A percentile compares a stretch with the other conserved stretches of the same genome.
Evolutionary conservation across 225 moss, liverwort and hornwort genomes (phyloP).

Genomic region (Ulota crispa): DNA sequence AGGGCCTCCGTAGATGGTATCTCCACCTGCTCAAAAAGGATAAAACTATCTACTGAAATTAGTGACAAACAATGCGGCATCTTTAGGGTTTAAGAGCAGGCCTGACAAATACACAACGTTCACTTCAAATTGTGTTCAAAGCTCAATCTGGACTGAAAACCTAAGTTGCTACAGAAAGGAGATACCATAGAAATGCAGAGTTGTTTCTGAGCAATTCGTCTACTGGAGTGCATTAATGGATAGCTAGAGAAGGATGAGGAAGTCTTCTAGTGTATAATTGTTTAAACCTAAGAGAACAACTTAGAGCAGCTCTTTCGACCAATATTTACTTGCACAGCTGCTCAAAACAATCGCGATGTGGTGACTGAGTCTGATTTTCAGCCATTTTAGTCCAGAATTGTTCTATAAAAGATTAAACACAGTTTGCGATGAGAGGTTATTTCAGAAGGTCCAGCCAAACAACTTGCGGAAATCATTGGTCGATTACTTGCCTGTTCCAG

Average conservation of each 20-base stretch:
- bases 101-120: not conserved
- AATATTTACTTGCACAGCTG: not conserved
- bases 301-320: no score
- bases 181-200: not conserved
- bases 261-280: not conserved
- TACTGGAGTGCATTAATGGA: not conserved
- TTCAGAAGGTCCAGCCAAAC: not conserved
- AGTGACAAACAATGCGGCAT: not conserved
- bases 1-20: slow-evolving; percentile 89
- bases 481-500: slow-evolving; percentile 66
- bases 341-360: not conserved
- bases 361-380: not conserved
- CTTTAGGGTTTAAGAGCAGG: not conserved
- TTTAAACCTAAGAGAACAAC: not conserved
- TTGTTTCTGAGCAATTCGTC: not conserved
- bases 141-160: not conserved
- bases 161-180: not conserved
- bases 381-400: not conserved
- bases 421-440: not conserved
- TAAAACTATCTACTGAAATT: not conserved
- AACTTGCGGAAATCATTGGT: not conserved
- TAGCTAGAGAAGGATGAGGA: not conserved
- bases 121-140: not conserved
- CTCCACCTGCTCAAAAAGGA: slow-evolving; percentile 62
- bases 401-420: not conserved